Base-by-base conservation (phyloP, 2,329 filamentous ascomycete species). In the Chrysosporium queenslandicum region DNA sequence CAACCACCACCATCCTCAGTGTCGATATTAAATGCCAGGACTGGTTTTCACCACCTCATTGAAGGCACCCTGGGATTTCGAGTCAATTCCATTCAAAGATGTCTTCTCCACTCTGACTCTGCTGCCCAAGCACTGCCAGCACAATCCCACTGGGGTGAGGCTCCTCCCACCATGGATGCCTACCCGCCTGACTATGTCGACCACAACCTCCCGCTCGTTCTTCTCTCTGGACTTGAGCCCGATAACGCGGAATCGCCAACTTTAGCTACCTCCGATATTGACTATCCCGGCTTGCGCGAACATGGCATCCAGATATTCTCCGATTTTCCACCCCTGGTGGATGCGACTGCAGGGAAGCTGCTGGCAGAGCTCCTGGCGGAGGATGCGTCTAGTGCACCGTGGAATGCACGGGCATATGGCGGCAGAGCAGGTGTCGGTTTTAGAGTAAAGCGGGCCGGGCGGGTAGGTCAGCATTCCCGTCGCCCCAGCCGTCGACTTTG, bases 151-250 rank as follows among this genome's bases (percentile, higher is more conserved):
- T 16, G 30, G 25, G 36, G 14, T 8, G n/a, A 20, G 37, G 11
- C 16, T 18, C 21, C 14, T n/a, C 64, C 63, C 67, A 63, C 63
- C 62, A 74, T 74, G 72, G 70, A 74, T 60, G 69, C 68, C 55
- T 74, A 72, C 58, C 71, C 72, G 21, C 61, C 67, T 58, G 85
- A 84, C 68, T 94, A 90, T 73, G 76, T 94, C 67, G 81, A 83
- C 66, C 89, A 92, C 71, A 94, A 92, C 70, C 77, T 94, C 61
- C 91, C 91, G 32, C 77, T 95, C 53, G 72, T 97, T 56, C 74
- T 94, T 43, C 78, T 94, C 30, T 88, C 88, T 34, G 92, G 91
- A 11, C 77, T 96, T 30, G 76, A 70, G 64, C 64, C 64, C 59
- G n/a, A 27, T 16, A 25, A 14, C 3, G 37, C 36, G 21, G 4